Conservation (phyloP, 306 rosid genomes). For the Dryas drummondii region DNA sequence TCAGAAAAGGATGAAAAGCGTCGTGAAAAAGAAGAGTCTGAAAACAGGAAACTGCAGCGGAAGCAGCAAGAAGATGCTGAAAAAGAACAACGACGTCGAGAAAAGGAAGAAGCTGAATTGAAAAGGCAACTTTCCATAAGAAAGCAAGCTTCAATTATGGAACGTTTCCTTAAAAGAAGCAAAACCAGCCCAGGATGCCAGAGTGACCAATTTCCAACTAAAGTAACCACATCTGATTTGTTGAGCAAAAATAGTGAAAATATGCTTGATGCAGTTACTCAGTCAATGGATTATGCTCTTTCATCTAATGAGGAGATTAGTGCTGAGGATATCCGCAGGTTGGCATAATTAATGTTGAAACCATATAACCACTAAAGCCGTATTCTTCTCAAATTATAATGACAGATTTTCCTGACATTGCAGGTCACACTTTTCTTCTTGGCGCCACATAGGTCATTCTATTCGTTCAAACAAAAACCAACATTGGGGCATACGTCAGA, state of each 20-base stretch:
- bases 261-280: slow-evolving; percentile 52
- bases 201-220: slow-evolving; percentile 39
- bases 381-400: slow-evolving; percentile 4
- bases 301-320: slow-evolving; percentile 41
- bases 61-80: slow-evolving; percentile 79
- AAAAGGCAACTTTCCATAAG: slow-evolving; percentile 62
- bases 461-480: slow-evolving; percentile 55
- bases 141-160: slow-evolving; percentile 88
- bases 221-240: slow-evolving; percentile 33
- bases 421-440: slow-evolving; percentile 71
- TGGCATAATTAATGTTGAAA: slow-evolving; percentile 19
- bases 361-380: slow-evolving; percentile 9
- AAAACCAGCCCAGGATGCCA: slow-evolving; percentile 42
- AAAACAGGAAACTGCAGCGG: slow-evolving; percentile 54
- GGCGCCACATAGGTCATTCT: slow-evolving; percentile 58
- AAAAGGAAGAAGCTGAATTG: slow-evolving; percentile 74
- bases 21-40: slow-evolving; percentile 47
- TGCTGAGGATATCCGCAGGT: slow-evolving; percentile 61
- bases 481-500: slow-evolving; percentile 79
- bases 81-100: slow-evolving; percentile 65
- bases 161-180: slow-evolving; percentile 71
- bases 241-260: slow-evolving; percentile 35
- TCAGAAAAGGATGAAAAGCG: slow-evolving; percentile 52
- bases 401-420: slow-evolving; percentile 15
- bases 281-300: slow-evolving; percentile 66